phyloP scores from a whole-genome alignment of 495 filamentous ascomycete species.

The Corynascus novoguineensis region DNA sequence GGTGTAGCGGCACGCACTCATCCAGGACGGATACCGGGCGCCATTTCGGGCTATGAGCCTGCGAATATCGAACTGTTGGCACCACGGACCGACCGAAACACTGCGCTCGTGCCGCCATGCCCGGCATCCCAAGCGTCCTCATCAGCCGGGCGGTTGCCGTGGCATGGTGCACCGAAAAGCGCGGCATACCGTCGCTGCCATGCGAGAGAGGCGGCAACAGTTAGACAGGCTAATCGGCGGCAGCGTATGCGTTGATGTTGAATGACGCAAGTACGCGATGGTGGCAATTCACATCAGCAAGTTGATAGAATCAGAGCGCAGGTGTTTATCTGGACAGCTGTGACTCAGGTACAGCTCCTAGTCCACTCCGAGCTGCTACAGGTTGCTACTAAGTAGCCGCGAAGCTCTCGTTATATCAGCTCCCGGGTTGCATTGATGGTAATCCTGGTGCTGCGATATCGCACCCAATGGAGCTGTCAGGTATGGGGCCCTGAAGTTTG shows the following conservation, averaged over 20 bases:
- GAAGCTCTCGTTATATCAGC: too few relatives aligned
- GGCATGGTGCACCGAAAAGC: slow-evolving; percentile 41
- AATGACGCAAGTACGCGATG: too few relatives aligned
- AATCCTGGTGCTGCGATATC: slow-evolving; percentile 14
- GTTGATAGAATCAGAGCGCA: too few relatives aligned
- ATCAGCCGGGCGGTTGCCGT: slow-evolving; percentile 38
- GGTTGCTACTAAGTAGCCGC: too few relatives aligned
- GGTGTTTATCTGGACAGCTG: neutral
- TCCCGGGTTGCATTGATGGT: slow-evolving; percentile 4
- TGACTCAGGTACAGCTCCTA: neutral
- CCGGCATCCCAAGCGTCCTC: slow-evolving; percentile 15
- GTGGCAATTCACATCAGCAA: too few relatives aligned
- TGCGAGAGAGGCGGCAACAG: slow-evolving; percentile 22
- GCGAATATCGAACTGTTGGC: slow-evolving; percentile 8
- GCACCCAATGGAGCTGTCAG: slow-evolving; percentile 5
- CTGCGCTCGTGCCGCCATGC: slow-evolving; percentile 8
- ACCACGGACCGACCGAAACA: neutral
- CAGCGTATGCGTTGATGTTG: neutral
- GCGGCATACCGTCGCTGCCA: slow-evolving; percentile 47
- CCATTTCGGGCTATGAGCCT: slow-evolving; percentile 56
- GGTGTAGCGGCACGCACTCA: slow-evolving; percentile 54
- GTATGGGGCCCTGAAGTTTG: neutral
- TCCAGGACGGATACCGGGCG: slow-evolving; percentile 77
- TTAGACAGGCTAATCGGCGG: neutral
- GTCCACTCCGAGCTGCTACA: neutral